Conservation (phyloP, 345 rosid genomes). For the Aquilaria sinensis region DNA sequence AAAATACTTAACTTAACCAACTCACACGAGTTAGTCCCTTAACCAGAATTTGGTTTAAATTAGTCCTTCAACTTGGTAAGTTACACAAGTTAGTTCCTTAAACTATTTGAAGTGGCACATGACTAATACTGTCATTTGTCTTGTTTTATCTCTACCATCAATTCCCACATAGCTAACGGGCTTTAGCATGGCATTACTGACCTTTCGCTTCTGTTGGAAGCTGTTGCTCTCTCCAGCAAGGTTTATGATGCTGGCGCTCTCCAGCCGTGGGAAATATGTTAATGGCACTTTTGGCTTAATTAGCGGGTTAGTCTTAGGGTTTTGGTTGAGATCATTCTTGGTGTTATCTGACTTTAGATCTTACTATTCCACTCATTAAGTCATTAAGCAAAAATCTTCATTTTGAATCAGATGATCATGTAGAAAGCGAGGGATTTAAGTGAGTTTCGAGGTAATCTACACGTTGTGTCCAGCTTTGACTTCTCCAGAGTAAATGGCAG, state of each 20-base stretch:
- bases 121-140: too few species aligned
- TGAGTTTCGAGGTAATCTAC: constrained; percentile 32
- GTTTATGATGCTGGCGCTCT: constrained; percentile 31
- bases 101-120: too few species aligned
- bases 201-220: constrained; percentile 40
- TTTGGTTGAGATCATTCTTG: constrained; percentile 15
- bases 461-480: constrained; percentile 31
- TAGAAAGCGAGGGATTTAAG: constrained; percentile 12
- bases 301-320: constrained; percentile 30
- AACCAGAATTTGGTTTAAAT: too few species aligned
- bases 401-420: not conserved
- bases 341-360: constrained; percentile 28
- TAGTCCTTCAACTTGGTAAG: too few species aligned
- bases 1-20: too few species aligned
- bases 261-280: constrained; percentile 34
- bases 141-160: constrained; percentile 26
- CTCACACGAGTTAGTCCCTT: too few species aligned
- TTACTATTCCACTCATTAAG: constrained; percentile 18
- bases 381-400: constrained; percentile 22
- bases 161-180: constrained; percentile 42
- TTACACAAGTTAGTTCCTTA: too few species aligned
- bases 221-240: constrained; percentile 31
- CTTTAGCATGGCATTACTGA: constrained; percentile 5
- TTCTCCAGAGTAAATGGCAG: constrained; percentile 33
- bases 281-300: constrained; percentile 36